Base-by-base conservation (phyloP, 768 basidiomycete species). In the Pulveroboletus sp. region DNA sequence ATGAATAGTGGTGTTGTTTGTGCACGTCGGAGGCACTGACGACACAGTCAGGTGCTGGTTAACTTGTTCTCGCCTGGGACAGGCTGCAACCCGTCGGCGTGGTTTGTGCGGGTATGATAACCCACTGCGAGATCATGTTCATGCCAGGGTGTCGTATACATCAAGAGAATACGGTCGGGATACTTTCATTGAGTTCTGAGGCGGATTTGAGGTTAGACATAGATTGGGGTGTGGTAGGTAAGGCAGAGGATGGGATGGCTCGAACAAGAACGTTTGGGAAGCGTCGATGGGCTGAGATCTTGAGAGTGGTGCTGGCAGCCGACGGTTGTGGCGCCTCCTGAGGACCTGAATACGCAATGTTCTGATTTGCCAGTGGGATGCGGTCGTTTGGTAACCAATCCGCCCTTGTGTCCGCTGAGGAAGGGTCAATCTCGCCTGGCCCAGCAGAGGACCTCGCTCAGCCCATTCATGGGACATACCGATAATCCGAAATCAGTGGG, bases 81-180 rank as follows among this genome's bases (percentile, higher is more conserved):
- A 9, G 52, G 41, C 18, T 21, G 4, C n/a, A 47, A 39, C n/a
- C 41, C 46, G 14, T 46, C 46, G 6, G 27, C 21, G 15, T 10
- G 3, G 54, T 50, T 1, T 55, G 42, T 5, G 37, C 42, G 5
- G 54, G 43, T n/a, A 40, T 33, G 8, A 30, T n/a, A n/a, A 43
- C 8, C 17, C 17, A 18, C 0, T 46, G 49, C 3, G 54, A 57
- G 26, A 57, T 47, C 49, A 41, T 57, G 31, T 57, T 52, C 39
- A 12, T 7, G 7, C 39, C 46, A 8, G 46, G 43, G 1, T 36
- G 38, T n/a, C 54, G 8, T 12, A 3, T 31, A 2, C 2, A 35
- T 2, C 1, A 30, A 9, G 3, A 54, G 18, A 27, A 54, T 39
- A 15, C 31, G 36, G 11, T 8, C 35, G 15, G 47, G 47, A 8